Evolutionary conservation across 2,329 filamentous ascomycete species (phyloP), one percentile per base, ranked within the genome.

Genomic region (Talaromyces sp.): DNA sequence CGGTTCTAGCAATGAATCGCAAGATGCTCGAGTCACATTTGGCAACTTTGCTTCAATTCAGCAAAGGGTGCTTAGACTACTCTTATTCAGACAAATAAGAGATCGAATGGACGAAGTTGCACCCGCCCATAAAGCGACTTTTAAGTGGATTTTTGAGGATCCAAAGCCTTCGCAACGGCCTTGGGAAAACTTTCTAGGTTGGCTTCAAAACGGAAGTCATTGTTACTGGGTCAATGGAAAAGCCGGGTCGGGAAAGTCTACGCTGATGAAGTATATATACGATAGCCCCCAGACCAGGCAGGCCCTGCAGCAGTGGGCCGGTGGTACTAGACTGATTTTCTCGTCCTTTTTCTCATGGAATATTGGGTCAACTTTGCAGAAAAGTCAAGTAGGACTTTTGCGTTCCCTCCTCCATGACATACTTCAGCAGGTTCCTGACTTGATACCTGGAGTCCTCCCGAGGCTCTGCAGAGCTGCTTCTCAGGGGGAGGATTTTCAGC

Each of bases 191-290:
- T 69, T 68, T 64, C 27, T 68, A 63, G 10, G 66, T 57, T 75
- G 73, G 72, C 67, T 75, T 2, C 58, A 63, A 23, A 53, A 30
- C 0, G 67, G 63, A 1, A 27, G 62, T 23, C 62, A 64, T 2
- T 54, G 73, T 1, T 78, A 70, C 63, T 79, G 77, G 73, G 73
- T 81, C 16, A 73, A 72, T 28, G 80, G 80, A 1, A 82, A 79
- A 54, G 74, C 79, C 0, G 79, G 79, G 18, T 77, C 77, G 12
- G 80, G 79, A 6, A 82, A 82, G 60, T 81, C 79, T 0, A 81
- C 78, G 0, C 61, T 82, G n/a, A 79, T 82, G 76, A 81, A 79
- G 60, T 75, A 75, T 57, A 68, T 80, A 3, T 70, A 62, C 55
- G 65, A 73, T 31, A 66, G 74, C 28, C n/a, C 64, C 1, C 62